Base-by-base conservation (phyloP, 2,329 filamentous ascomycete species). In the Mycosphaerella arachidis region DNA sequence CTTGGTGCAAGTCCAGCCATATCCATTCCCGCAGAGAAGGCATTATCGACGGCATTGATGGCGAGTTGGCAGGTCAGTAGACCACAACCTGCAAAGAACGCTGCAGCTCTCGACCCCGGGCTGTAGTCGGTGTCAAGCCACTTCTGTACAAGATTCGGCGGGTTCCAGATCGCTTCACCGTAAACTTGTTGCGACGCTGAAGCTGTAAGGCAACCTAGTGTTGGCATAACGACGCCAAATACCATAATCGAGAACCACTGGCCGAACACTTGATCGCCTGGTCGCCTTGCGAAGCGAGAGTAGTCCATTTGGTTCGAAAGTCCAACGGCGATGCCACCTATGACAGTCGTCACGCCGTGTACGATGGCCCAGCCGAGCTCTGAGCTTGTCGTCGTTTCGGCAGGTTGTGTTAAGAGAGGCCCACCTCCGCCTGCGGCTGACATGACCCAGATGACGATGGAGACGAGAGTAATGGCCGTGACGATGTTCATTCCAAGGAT, bases 371-470 rank as follows among this genome's bases (percentile, higher is more conserved):
- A 70, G 74, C 77, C 63, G 1, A 77, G 69, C 73, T 78, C 8
- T 71, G 76, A 57, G 76, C 75, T 51, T 66, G 76, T 53, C 51
- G 61, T 48, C 4, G 59, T 67, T 58, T 59, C 68, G 0, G 68
- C 67, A 13, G 68, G 68, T 37, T 65, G 63, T 6, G 62, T 65
- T n/a, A 73, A 60, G 1, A 72, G 64, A n/a, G 69, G 70, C 6
- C 71, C 71, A n/a, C 81, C 81, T 20, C 82, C 81, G 3, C 82
- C 81, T 54, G 83, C 82, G 4, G 77, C 75, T 1, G 81, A 79
- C 60, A 88, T 79, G 4, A 81, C 81, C 85, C 85, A 88, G 50
- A 85, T 82, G 10, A 86, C 75, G 59, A 79, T 74, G 10, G 76
- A 70, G 20, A 73, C 68, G 62, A 79, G 76, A 1, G 72, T 76